Evolutionary conservation across 495 filamentous ascomycete species (phyloP).

Genomic region (Glutinoglossum americanum): DNA sequence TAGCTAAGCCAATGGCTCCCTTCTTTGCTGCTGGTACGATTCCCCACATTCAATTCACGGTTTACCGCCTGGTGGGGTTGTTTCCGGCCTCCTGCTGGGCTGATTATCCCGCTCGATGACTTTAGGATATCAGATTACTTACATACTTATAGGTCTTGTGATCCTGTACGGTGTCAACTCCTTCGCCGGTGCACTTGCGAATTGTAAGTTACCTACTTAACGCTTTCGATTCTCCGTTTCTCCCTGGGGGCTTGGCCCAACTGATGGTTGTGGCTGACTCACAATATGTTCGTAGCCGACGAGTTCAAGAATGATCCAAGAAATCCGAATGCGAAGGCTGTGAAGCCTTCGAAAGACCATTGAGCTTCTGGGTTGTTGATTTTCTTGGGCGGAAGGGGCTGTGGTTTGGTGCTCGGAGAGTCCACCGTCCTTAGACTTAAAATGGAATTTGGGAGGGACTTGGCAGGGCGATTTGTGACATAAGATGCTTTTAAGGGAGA

Average conservation of each 20-base stretch:
- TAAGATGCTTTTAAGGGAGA: not conserved
- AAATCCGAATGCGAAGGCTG: slow-evolving; percentile 47
- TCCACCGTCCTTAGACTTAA: not conserved
- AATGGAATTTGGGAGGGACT: not conserved
- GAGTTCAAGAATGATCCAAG: slow-evolving; percentile 93
- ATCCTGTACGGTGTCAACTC: slow-evolving; percentile 78
- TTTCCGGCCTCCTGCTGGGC: slow-evolving; percentile 2
- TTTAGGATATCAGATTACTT: slow-evolving; percentile 10
- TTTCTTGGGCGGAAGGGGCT: not conserved
- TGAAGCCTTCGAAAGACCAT: slow-evolving; percentile 16
- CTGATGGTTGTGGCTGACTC: not conserved
- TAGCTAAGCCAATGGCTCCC: slow-evolving; percentile 72
- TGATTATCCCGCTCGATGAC: not conserved
- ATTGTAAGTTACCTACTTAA: slow-evolving; percentile 35
- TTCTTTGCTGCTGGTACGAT: slow-evolving; percentile 79
- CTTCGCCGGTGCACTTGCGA: slow-evolving; percentile 42
- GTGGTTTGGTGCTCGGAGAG: not conserved
- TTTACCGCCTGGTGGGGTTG: slow-evolving; percentile 10
- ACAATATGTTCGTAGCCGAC: slow-evolving; percentile 32
- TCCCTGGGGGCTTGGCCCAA: not conserved
- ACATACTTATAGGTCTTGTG: slow-evolving; percentile 38
- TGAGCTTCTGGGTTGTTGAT: not conserved
- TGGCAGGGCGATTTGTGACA: not conserved
- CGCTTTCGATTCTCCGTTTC: not conserved
- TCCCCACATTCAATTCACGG: slow-evolving; percentile 6